Base-by-base conservation (phyloP, 805 yeast species). In the Brettanomyces custersianus region DNA sequence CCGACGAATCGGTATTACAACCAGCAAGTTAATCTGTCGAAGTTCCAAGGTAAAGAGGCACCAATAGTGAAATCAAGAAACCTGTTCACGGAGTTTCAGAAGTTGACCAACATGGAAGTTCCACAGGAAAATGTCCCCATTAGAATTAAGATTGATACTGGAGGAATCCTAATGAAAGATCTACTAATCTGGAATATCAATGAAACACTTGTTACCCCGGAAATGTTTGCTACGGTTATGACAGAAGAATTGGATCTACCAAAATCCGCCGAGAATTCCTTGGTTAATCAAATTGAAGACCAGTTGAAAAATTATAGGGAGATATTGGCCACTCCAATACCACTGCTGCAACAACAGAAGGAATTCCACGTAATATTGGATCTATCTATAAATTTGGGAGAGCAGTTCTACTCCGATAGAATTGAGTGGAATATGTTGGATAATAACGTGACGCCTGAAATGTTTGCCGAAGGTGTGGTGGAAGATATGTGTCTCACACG, bases 361-460 rank as follows among this genome's bases (percentile, higher is more conserved):
- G 84, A 77, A 39, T 60, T 79, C 20, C 92, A 83, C 49, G 94
- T 83, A 2, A 70, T 92, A 4, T 70, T 92, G 24, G 83, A 86
- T 44, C 59, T 92, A 26, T 77, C 90, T 12, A 83, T 92, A 33
- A 85, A 81, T 51, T 62, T 92, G 42, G 86, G 87, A 44, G 83
- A 83, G 52, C 79, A 78, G 47, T 68, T 88, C 29, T 87, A 78
- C 49, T 95, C 87, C 47, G 98, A 92, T 58, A 81, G 82, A 54
- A 80, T 92, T 44, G 97, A 92, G 59, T 90, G 97, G 97, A 94
- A 92, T 51, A 64, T 92, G 29, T 51, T 62, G 6, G 68, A 62
- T 42, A 67, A 62, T 24, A 37, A 52, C 25, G 52, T 82, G 17
- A 72, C 86, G 1, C 96, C 98, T 0, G 95, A 87, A 54, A 62